Base-by-base conservation (phyloP, 1,284 basidiomycete species). In the Fomitopsis pinicola region DNA sequence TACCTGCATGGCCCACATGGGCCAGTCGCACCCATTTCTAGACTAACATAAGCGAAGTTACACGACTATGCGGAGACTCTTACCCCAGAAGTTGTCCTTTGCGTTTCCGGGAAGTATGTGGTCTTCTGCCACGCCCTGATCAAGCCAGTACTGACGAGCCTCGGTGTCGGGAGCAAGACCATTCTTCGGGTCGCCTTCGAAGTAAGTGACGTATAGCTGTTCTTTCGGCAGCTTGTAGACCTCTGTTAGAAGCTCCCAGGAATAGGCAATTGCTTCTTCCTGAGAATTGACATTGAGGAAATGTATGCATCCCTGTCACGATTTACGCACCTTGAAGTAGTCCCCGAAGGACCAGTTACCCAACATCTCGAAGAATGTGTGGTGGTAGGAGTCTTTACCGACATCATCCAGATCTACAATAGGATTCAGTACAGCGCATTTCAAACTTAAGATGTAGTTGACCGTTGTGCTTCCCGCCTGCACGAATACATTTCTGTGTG, bases 261-360 rank as follows among this genome's bases (percentile, higher is more conserved):
- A 96, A 77, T 92, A 95, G 44, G 77, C 76, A 65, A 97, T 90
- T 12, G 97, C 96, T 68, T 98, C 97, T 84, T 91, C 88, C 94
- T 96, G 71, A 8, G 59, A n/a, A 1, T 59, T 35, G 36, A n/a
- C 22, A 42, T 14, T 59, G 38, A 59, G 17, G 57, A 35, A 1
- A 28, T 15, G 17, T 19, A 17, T 35, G 14, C 5, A 6, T 1
- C 30, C 26, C 15, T 40, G 26, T 19, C 38, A 40, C 38, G 9
- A 3, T 12, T 17, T 14, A 44, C 64, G 56, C 59, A 87, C 94
- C 86, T 99, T 99, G 86, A 99, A 99, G 79, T 99, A 99, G 76
- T 99, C 94, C 5, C 97, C 97, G 69, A 99, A 99, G 10, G 95
- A 98, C 97, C 97, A 99, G 77, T 99, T 99, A 50, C 97, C 97